Percentiles rank a stretch among this genome's conserved stretches.
These are phyloP conservation scores for Striga asiatica DNA, from an alignment of 257 asterid species.

Conservation along the genomic window DNA sequence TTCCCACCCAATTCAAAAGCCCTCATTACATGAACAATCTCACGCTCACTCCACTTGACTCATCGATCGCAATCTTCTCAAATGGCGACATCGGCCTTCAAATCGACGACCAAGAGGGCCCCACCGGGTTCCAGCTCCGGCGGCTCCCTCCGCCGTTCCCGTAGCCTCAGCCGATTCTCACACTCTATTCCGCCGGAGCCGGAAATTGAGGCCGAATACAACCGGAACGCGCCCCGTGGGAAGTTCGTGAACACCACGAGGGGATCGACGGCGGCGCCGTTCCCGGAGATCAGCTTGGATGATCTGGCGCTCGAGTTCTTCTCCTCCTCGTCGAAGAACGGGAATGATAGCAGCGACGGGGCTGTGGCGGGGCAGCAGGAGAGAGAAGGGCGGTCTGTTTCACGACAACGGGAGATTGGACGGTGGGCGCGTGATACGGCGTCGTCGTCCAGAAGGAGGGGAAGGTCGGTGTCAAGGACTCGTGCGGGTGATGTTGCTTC, in stretches of 20 bases:
- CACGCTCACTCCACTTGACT: neutral
- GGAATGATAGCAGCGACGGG: slow-evolving; percentile 26
- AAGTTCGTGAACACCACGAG: slow-evolving; percentile 67
- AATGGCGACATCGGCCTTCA: slow-evolving; percentile 90
- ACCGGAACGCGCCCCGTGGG: slow-evolving; percentile 37
- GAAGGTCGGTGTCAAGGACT: slow-evolving; percentile 64
- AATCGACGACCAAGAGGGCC: slow-evolving; percentile 53
- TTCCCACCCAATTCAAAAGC: slow-evolving; percentile 13
- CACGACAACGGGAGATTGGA: slow-evolving; percentile 43
- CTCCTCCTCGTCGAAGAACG: slow-evolving; percentile 31
- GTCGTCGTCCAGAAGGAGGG: slow-evolving; percentile 70
- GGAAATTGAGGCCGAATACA: slow-evolving; percentile 26
- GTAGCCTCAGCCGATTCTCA: slow-evolving; percentile 35
- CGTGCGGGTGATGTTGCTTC: slow-evolving; percentile 13
- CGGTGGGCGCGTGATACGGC: slow-evolving; percentile 81
- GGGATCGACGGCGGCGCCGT: slow-evolving; percentile 42
- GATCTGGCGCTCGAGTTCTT: slow-evolving; percentile 73
- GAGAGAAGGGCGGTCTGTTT: slow-evolving; percentile 34
- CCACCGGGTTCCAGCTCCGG: slow-evolving; percentile 35
- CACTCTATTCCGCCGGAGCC: slow-evolving; percentile 26
- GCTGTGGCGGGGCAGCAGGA: slow-evolving; percentile 25
- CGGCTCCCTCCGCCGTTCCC: slow-evolving; percentile 37
- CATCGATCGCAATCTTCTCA: neutral
- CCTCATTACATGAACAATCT: neutral
- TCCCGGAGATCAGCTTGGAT: slow-evolving; percentile 73